Conservation (phyloP, 1,139 yeast genomes). For the Taphrina flavorubra region DNA sequence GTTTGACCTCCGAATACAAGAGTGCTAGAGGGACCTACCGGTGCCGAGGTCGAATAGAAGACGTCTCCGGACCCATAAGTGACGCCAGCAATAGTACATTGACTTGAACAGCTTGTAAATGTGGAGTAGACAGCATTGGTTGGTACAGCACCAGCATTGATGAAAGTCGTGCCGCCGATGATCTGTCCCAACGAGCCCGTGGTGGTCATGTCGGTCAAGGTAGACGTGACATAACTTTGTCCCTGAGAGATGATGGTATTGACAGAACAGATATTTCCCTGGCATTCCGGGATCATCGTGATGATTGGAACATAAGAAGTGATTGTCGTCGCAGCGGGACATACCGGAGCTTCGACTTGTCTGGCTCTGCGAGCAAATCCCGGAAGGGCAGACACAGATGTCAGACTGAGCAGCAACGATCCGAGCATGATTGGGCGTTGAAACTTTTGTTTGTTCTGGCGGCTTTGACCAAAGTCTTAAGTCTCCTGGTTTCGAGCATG, state of each 20-base stretch:
- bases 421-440: neutral
- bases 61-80: constrained; percentile 25
- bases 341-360: constrained; percentile 10
- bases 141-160: constrained; percentile 31
- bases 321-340: constrained; percentile 22
- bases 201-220: constrained; percentile 5
- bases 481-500: neutral
- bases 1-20: constrained; percentile 29
- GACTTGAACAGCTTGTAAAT: constrained; percentile 19
- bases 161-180: constrained; percentile 25
- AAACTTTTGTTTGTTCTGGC: neutral
- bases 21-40: constrained; percentile 22
- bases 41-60: constrained; percentile 23
- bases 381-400: constrained; percentile 3
- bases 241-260: constrained; percentile 36
- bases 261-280: constrained; percentile 21
- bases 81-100: constrained; percentile 28
- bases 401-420: neutral
- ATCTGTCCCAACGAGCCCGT: constrained; percentile 25
- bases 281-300: constrained; percentile 29
- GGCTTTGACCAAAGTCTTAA: neutral
- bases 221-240: constrained; percentile 16
- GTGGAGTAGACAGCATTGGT: constrained; percentile 24
- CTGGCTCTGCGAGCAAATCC: constrained; percentile 12
- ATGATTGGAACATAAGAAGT: constrained; percentile 30